Conservation (phyloP, 108 stramenopile genomes). For the Conticribra weissflogii region DNA sequence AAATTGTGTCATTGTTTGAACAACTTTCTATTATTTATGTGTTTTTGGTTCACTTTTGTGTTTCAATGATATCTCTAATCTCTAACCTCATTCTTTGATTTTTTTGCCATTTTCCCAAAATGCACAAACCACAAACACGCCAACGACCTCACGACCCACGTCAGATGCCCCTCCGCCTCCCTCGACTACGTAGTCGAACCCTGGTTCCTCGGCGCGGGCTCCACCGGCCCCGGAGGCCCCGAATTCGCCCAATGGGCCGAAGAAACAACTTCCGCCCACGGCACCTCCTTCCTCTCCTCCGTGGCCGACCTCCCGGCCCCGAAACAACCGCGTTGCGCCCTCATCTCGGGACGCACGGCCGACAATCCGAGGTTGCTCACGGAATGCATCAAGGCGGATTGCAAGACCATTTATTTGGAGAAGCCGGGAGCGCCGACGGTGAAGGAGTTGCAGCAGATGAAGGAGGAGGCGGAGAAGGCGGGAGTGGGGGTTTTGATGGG, state of each 20-base stretch:
- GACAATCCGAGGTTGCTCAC: conserved; percentile 86
- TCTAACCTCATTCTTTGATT: conserved; percentile 1
- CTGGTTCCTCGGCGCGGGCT: conserved; percentile 87
- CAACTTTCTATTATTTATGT: too few species aligned
- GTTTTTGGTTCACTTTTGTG: too few species aligned
- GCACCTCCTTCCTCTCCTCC: conserved; percentile 61
- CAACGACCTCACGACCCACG: background rate
- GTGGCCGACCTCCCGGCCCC: conserved; percentile 73
- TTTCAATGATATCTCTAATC: too few species aligned
- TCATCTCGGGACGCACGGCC: conserved; percentile 89
- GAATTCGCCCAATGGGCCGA: conserved; percentile 76
- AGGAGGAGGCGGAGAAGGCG: conserved; percentile 71
- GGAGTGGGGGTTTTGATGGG: conserved; percentile 89
- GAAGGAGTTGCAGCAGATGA: conserved; percentile 70
- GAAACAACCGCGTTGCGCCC: conserved; percentile 70
- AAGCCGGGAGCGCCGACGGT: conserved; percentile 94
- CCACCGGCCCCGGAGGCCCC: conserved; percentile 65
- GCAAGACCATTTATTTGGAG: conserved; percentile 85
- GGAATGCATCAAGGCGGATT: conserved; percentile 76
- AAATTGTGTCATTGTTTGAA: too few species aligned
- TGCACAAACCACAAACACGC: background rate
- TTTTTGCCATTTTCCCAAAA: conserved; percentile 3
- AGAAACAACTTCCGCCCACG: conserved; percentile 58
- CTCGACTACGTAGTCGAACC: conserved; percentile 85
- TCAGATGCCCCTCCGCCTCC: conserved; percentile 83